These are phyloP conservation scores for Vitis rotundifolia DNA, from an alignment of 164 flowering plant genomes.

Conservation along the genomic window DNA sequence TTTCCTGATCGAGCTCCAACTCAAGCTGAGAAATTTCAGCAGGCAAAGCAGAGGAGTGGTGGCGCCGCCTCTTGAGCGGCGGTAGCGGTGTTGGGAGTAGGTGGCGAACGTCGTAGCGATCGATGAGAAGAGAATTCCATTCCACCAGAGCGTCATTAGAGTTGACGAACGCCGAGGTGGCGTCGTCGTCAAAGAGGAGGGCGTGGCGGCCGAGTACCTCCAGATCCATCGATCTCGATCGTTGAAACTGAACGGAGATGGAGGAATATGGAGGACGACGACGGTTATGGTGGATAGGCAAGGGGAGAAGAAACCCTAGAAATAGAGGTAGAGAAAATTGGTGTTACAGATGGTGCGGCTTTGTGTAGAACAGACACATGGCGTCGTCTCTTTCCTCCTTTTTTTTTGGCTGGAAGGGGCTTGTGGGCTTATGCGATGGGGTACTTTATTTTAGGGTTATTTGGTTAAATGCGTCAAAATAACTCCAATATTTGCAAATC, in stretches of 20 bases:
- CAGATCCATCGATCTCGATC: conserved; percentile 45
- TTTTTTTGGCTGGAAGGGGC: no score
- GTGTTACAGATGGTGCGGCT: no score
- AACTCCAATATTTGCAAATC: no score
- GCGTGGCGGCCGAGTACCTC: conserved; percentile 87
- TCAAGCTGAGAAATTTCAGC: conserved; percentile 23
- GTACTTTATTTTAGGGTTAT: no score
- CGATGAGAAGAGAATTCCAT: conserved; percentile 85
- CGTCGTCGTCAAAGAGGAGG: conserved; percentile 89
- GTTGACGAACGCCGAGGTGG: conserved; percentile 70
- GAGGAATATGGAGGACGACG: no score
- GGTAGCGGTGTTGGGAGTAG: conserved; percentile 75
- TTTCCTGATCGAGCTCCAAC: conserved; percentile 62
- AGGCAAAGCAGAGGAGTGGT: conserved; percentile 19
- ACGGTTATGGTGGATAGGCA: no score
- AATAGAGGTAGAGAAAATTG: no score
- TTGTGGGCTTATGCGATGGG: no score
- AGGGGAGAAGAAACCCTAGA: no score
- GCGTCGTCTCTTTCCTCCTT: no score
- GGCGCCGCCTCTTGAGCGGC: conserved; percentile 40
- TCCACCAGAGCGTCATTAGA: conserved; percentile 76
- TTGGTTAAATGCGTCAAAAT: no score
- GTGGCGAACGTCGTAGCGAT: conserved; percentile 96
- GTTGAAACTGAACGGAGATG: neutral
- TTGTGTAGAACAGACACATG: no score